Evolutionary conservation across 116 monocot species (phyloP), one percentile per base, ranked within the genome.

Genomic region (Dioscorea cayenensis): DNA sequence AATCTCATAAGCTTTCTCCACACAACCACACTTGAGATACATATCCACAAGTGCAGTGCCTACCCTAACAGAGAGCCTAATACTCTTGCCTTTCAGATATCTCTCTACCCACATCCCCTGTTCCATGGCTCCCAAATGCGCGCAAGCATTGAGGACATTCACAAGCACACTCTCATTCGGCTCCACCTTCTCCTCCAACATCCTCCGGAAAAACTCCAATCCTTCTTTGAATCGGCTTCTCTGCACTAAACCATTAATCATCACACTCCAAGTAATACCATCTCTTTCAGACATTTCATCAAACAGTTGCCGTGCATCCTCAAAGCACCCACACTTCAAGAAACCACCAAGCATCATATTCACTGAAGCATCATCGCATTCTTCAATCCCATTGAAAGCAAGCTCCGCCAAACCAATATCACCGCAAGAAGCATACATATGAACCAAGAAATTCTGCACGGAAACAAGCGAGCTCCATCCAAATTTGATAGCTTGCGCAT

Each of bases 1-100:
- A 10, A 81, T 43, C 14, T 61, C 25, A 43, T 72, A 36, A 12
- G 85, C 75, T 11, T 77, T 64, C n/a, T 81, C 64, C 14, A 81
- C 64, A 21, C 64, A 61, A 0, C 85, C 85, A 52, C 75, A 75
- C 66, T 85, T 85, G 9, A 67, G 65, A 60, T 81, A 81, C 85
- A 81, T 85, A 11, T 85, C 85, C 13, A 85, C 63, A 13, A 85
- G 66, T 27, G 85, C 72, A 51, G 78, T 85, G 49, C 77, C 77
- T 19, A 85, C 49, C 13, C 64, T 52, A 51, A 81, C 78, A 38
- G 73, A 58, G 14, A 60, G 29, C n/a, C 27, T 69, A 14, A 77
- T 29, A 27, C 49, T 28, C 36, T 72, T 59, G 29, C 38, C 69
- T 21, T 36, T 63, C 60, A 81, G 59, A n/a, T 68, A 72, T 28